Percentiles rank a stretch among this genome's conserved stretches.
Conservation (phyloP, 306 rosid species). For the Lathyrus tuberosus region DNA sequence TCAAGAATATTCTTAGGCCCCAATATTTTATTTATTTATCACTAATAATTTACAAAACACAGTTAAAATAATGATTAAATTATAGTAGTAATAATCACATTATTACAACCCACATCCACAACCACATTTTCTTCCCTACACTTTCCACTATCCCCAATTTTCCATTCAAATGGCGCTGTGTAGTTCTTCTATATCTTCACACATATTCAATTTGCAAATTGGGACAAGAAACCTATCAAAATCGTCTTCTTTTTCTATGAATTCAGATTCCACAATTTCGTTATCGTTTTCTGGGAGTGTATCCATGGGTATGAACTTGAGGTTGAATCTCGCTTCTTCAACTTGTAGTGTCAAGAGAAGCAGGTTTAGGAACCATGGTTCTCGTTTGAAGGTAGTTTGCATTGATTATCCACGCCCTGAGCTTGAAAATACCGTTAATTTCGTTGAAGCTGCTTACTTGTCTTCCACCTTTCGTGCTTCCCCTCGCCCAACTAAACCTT, state of each 20-base stretch:
- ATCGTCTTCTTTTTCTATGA: conserved; percentile 30
- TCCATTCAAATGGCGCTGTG: conserved; percentile 56
- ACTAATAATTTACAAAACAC: neutral
- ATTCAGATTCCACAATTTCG: conserved; percentile 39
- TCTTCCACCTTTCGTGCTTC: conserved; percentile 77
- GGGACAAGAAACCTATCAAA: conserved; percentile 38
- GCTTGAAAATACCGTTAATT: conserved; percentile 76
- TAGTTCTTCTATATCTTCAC: conserved; percentile 63
- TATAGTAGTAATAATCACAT: neutral
- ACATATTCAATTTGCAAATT: conserved; percentile 51
- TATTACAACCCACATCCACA: neutral
- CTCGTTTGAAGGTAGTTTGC: conserved; percentile 70
- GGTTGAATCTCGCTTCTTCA: conserved; percentile 43
- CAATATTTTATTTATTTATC: conserved; percentile 1
- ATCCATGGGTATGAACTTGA: conserved; percentile 50
- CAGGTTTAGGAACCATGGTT: conserved; percentile 44
- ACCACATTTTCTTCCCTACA: neutral
- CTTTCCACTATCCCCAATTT: neutral
- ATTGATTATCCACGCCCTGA: conserved; percentile 90
- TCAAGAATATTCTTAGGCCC: conserved; percentile 43
- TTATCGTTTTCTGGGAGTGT: conserved; percentile 59
- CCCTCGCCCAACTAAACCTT: conserved; percentile 72
- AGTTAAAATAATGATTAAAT: neutral
- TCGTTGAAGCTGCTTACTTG: conserved; percentile 76
- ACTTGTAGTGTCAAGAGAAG: conserved; percentile 36